Evolutionary conservation across 108 stramenopile genomes (phyloP).

Genomic region (Poteriospumella lacustris): DNA sequence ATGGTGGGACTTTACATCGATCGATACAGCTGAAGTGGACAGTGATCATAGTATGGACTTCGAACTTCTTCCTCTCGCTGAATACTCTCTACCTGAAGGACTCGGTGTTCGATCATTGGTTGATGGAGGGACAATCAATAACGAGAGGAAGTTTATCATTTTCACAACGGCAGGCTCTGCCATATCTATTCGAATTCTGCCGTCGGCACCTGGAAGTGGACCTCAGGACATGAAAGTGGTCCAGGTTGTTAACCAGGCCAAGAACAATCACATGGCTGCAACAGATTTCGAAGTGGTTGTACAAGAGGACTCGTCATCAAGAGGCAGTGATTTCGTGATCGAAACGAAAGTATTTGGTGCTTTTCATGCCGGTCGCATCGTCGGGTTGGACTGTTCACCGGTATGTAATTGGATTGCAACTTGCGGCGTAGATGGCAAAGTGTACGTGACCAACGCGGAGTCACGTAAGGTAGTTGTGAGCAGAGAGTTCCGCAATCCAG

Average conservation of each 20-base stretch:
- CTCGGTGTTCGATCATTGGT: constrained; percentile 17
- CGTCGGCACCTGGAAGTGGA: constrained; percentile 43
- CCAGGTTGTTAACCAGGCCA: not conserved
- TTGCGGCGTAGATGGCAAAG: constrained; percentile 48
- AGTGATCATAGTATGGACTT: constrained; percentile 36
- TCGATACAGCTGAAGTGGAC: constrained; percentile 42
- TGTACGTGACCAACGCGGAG: constrained; percentile 50
- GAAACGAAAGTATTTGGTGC: not conserved
- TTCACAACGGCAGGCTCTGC: constrained; percentile 51
- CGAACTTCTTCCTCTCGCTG: constrained; percentile 2
- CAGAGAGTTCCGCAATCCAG: constrained; percentile 21
- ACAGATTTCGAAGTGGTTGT: too few species aligned
- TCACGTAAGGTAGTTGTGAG: constrained; percentile 21
- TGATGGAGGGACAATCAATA: constrained; percentile 11
- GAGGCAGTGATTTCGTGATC: not conserved
- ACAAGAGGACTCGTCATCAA: too few species aligned
- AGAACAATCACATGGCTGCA: too few species aligned
- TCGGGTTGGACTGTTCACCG: constrained; percentile 41
- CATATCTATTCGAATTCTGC: constrained; percentile 51
- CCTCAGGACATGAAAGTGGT: not conserved
- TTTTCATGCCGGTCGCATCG: constrained; percentile 48
- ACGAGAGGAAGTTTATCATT: constrained; percentile 22
- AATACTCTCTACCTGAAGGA: not conserved
- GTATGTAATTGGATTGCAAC: constrained; percentile 47
- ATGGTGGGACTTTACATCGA: constrained; percentile 27